Evolutionary conservation across 495 filamentous ascomycete genomes (phyloP).

Genomic region (Aspergillus carlsbadensis): DNA sequence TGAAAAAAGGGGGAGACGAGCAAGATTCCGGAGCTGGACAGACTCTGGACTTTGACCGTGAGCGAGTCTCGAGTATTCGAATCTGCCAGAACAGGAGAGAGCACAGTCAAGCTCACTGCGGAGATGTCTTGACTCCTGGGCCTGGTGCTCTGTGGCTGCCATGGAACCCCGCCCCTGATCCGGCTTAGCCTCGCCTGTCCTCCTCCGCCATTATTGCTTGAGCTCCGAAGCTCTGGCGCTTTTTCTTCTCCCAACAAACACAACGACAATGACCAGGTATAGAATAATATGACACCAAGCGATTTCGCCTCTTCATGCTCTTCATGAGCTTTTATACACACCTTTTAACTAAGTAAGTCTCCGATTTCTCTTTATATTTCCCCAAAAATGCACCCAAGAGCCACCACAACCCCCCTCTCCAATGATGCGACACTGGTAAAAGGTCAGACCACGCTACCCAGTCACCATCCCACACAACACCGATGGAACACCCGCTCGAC

Average conservation of each 20-base stretch:
- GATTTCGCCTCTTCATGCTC: background rate
- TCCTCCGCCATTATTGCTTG: background rate
- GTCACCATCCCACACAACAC: constrained; percentile 14
- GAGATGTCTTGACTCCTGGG: background rate
- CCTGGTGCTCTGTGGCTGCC: background rate
- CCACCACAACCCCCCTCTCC: constrained; percentile 29
- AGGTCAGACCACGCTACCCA: constrained; percentile 53
- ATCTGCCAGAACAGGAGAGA: too few species aligned
- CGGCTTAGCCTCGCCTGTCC: constrained; percentile 16
- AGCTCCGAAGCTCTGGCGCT: background rate
- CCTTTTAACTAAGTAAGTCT: background rate
- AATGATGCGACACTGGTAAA: constrained; percentile 64
- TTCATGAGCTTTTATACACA: background rate
- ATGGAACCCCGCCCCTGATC: constrained; percentile 25
- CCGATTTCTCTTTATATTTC: background rate
- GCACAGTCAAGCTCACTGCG: too few species aligned
- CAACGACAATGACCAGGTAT: too few species aligned
- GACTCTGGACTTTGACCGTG: too few species aligned
- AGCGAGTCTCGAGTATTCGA: too few species aligned
- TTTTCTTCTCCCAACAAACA: too few species aligned
- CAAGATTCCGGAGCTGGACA: background rate
- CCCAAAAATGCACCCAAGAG: background rate
- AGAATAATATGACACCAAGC: too few species aligned
- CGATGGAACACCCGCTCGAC: constrained; percentile 27
- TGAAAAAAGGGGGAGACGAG: background rate